Evolutionary conservation across 306 rosid genomes (phyloP).

Genomic region (Malus fusca): DNA sequence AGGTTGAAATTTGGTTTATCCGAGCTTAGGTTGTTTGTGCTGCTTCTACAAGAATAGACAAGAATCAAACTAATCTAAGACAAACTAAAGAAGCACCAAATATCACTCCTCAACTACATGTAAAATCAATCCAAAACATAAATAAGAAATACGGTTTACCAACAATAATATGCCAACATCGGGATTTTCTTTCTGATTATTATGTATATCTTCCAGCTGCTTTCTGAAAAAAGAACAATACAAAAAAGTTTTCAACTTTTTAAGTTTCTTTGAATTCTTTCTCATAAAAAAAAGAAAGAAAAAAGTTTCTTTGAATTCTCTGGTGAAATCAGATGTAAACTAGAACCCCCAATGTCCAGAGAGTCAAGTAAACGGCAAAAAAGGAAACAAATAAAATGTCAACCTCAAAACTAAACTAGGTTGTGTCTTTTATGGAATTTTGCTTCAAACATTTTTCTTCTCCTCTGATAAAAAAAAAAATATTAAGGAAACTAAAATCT

Average conservation of each 20-base stretch:
- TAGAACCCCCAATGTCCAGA: background rate
- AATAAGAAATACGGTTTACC: constrained; percentile 41
- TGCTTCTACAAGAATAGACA: background rate
- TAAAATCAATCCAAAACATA: constrained; percentile 6
- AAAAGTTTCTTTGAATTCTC: background rate
- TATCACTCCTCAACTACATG: background rate
- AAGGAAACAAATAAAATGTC: background rate
- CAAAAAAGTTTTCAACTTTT: background rate
- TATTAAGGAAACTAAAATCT: background rate
- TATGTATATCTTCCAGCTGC: constrained; percentile 93
- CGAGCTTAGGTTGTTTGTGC: background rate
- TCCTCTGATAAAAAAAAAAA: background rate
- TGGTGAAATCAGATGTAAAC: background rate
- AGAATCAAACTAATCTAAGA: background rate
- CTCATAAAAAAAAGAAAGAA: too few species aligned
- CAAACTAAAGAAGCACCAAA: background rate
- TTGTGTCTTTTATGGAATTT: background rate
- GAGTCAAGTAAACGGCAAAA: background rate
- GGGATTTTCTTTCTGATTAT: constrained; percentile 78
- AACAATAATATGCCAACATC: constrained; percentile 84
- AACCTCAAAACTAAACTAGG: background rate
- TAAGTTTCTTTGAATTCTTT: background rate
- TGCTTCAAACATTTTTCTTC: background rate
- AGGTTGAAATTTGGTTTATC: background rate
- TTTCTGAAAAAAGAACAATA: constrained; percentile 58